Evolutionary conservation across 768 basidiomycete genomes (phyloP).

Genomic region (Lentinula aciculospora): DNA sequence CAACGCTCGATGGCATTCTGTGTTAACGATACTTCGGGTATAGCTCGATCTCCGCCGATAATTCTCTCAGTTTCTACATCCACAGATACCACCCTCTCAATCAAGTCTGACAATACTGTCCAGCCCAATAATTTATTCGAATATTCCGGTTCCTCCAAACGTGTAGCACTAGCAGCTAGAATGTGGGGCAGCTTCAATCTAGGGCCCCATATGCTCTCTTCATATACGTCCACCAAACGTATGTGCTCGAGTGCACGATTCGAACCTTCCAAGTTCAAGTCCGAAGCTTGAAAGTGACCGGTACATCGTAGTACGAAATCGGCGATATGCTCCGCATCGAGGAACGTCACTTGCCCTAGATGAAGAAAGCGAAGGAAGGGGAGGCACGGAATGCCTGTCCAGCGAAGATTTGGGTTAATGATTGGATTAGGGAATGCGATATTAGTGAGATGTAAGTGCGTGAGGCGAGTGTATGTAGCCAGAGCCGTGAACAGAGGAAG

Average conservation of each 20-base stretch:
- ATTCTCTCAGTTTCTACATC: constrained; percentile 8
- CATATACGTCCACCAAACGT: constrained; percentile 37
- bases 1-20: neutral
- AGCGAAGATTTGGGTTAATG: neutral
- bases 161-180: neutral
- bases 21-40: neutral
- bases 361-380: constrained; percentile 6
- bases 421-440: constrained; percentile 17
- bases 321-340: constrained; percentile 5
- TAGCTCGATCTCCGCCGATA: constrained; percentile 8
- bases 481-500: constrained; percentile 19
- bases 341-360: constrained; percentile 7
- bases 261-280: neutral
- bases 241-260: neutral
- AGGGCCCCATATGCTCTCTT: constrained; percentile 41
- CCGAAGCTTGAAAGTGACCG: neutral
- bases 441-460: constrained; percentile 35
- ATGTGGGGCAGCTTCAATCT: constrained; percentile 7
- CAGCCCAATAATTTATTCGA: neutral
- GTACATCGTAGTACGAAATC: neutral
- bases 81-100: constrained; percentile 1
- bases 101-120: neutral
- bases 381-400: constrained; percentile 3
- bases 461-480: constrained; percentile 30
- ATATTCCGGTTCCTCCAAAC: neutral